Evolutionary conservation across 371 early-diverging fungal species (phyloP), one percentile per base, ranked within the genome.

Genomic region (Rhizopus arrhizus): DNA sequence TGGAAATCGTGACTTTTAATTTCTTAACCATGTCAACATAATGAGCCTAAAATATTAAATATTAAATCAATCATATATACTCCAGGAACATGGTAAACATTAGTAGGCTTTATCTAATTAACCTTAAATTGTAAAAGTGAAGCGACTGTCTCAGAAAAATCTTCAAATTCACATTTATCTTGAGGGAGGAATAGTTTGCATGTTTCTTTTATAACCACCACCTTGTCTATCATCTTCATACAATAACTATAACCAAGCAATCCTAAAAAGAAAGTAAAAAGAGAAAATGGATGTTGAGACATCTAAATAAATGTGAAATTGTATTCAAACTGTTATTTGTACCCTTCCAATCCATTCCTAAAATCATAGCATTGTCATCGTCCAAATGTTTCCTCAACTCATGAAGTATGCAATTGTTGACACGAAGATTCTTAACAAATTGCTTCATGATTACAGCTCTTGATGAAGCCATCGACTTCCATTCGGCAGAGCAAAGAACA

Each of bases 41-140:
- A 38, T 53, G 53, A 53, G 53, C 53, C 53, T 38, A 53, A 53
- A 53, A 36, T 53, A 53, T 53, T 40, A 53, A 53, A 53, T 53
- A 16, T 53, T 53, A 53, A 53, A 53, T 36, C 53, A 53, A 53
- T 38, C 53, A 53, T 53, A 53, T 53, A 0, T 40, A 40, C 53
- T 53, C 41, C 40, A 53, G 53, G 53, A 53, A 53, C 53, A 53
- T 38, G 28, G 28, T 40, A 53, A 53, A 53, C 16, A 22, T 22
- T 22, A 22, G 22, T 22, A 22, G 22, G 22, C 22, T 22, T 22
- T 53, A 53, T 53, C 36, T 53, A 36, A 53, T 22, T 53, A 53
- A 53, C 53, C 40, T 53, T 53, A 38, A 53, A 53, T 53, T 53
- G 53, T 35, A 53, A 6, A 53, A 53, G 53, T 53, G 38, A 40